Percentiles rank a stretch among this genome's conserved stretches.
These are phyloP conservation scores for Huntiella moniliformis DNA, from an alignment of 2,329 filamentous ascomycete species.

Conservation along the genomic window DNA sequence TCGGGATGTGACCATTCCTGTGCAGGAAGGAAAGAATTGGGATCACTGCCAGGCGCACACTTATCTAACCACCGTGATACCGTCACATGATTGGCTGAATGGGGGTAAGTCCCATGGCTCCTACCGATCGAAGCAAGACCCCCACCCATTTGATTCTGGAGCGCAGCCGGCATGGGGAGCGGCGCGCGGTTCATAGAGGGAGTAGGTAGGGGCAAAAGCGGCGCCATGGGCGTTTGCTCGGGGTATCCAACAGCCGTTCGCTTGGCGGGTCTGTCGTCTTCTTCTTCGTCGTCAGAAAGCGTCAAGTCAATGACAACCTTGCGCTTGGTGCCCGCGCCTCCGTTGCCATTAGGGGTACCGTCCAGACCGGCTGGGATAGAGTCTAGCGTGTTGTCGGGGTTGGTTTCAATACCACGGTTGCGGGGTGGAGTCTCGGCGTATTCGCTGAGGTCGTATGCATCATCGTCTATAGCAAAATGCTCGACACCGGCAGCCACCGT, in stretches of 20 bases:
- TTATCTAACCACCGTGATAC: not conserved
- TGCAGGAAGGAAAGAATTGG: too few species aligned
- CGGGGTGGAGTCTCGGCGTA: not conserved
- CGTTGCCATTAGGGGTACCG: constrained; percentile 4
- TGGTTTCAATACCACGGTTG: not conserved
- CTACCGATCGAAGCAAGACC: too few species aligned
- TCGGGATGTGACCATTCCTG: too few species aligned
- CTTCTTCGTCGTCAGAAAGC: constrained; percentile 33
- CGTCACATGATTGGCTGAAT: too few species aligned
- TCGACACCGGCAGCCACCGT: constrained; percentile 26
- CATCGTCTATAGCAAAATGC: constrained; percentile 20
- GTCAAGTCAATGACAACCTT: constrained; percentile 41
- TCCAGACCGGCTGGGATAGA: not conserved
- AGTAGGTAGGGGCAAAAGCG: too few species aligned
- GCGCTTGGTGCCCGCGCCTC: constrained; percentile 27
- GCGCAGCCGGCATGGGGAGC: too few species aligned
- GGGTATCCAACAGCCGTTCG: constrained; percentile 19
- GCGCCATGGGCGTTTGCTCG: not conserved
- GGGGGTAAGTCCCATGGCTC: too few species aligned
- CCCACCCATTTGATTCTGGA: too few species aligned
- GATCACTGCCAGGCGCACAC: not conserved
- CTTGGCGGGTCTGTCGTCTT: constrained; percentile 30
- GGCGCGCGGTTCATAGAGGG: too few species aligned
- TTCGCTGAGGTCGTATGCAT: constrained; percentile 1
- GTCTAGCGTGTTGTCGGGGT: not conserved